Evolutionary conservation across 352 stramenopile species (phyloP).

Genomic region (Plasmopara halstedii): DNA sequence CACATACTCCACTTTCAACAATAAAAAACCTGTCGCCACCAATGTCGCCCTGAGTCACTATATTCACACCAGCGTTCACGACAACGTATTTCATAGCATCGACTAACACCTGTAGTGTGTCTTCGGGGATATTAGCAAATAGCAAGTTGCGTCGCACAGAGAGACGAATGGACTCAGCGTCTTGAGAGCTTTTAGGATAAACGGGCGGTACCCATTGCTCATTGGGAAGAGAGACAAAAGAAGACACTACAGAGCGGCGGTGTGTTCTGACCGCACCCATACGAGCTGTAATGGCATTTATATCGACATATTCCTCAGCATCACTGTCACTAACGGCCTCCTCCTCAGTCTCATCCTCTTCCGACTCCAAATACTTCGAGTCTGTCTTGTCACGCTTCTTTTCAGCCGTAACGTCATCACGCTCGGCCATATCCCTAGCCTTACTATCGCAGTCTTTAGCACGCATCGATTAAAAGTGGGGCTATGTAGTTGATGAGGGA

Average conservation of each 20-base stretch:
- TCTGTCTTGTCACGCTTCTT: conserved; percentile 31
- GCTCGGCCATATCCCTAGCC: conserved; percentile 8
- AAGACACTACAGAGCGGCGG: conserved; percentile 52
- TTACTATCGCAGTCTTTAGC: conserved; percentile 37
- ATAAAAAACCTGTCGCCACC: conserved; percentile 89
- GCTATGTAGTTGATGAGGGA: conserved; percentile 4
- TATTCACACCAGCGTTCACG: conserved; percentile 28
- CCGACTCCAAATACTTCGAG: conserved; percentile 7
- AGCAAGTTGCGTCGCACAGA: conserved; percentile 58
- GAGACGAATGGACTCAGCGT: conserved; percentile 44
- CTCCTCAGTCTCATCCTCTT: conserved; percentile 25
- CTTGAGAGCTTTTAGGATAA: conserved; percentile 39
- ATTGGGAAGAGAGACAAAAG: conserved; percentile 34
- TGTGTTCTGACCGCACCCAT: conserved; percentile 32
- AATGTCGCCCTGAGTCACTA: conserved; percentile 70
- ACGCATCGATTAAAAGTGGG: conserved; percentile 5
- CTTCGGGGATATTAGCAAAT: conserved; percentile 58
- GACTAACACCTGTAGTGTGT: conserved; percentile 57
- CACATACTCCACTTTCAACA: conserved; percentile 79
- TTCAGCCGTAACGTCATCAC: conserved; percentile 4
- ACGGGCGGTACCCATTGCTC: conserved; percentile 48
- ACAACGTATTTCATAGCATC: conserved; percentile 65
- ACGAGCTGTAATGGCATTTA: conserved; percentile 28
- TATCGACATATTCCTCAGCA: conserved; percentile 29
- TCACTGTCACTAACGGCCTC: conserved; percentile 31